Base-by-base conservation (phyloP, 805 yeast species). In the Candida awuae region DNA sequence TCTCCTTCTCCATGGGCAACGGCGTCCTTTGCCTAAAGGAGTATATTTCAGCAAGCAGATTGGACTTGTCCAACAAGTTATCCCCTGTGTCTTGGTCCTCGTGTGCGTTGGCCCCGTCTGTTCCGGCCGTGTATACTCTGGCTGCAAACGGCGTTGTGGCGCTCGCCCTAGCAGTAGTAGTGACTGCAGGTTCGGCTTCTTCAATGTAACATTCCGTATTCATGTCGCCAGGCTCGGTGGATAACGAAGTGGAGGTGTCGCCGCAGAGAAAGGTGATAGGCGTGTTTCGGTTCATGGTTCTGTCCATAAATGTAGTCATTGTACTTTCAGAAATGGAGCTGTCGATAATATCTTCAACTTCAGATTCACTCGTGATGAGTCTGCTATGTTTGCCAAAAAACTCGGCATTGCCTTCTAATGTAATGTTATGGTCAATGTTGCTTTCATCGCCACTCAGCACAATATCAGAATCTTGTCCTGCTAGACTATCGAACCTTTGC, bases 351-450 rank as follows among this genome's bases (percentile, higher is more conserved):
- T 55, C 59, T 6, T 58, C 56, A 8, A 51, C 33, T 15, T 49
- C 54, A 29, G 46, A 56, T 21, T 58, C 63, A 34, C 62, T 58
- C 3, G 59, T 51, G 34, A 45, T 34, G 15, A 36, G 5, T 27
- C 45, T 9, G n/a, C 28, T 25, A 10, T 25, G 28, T 12, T 25
- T 9, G n/a, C 10, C 10, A 25, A 12, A 14, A 25, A 12, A 14
- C n/a, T 5, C n/a, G 10, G 13, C 10, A 5, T 9, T 13, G 28
- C 13, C 13, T 25, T 14, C n/a, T 10, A 25, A 25, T 9, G 10
- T 25, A 13, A 25, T 25, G 25, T 22, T 23, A 1, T 37, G 35
- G 7, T 37, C 33, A 13, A 36, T 37, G 5, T 33, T 39, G 30
- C 32, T 35, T 23, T 32, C 37, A n/a, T 32, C 34, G 14, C 25